Evolutionary conservation across 495 filamentous ascomycete species (phyloP), one percentile per base, ranked within the genome.

Genomic region (Staphylotrichum longicolle): DNA sequence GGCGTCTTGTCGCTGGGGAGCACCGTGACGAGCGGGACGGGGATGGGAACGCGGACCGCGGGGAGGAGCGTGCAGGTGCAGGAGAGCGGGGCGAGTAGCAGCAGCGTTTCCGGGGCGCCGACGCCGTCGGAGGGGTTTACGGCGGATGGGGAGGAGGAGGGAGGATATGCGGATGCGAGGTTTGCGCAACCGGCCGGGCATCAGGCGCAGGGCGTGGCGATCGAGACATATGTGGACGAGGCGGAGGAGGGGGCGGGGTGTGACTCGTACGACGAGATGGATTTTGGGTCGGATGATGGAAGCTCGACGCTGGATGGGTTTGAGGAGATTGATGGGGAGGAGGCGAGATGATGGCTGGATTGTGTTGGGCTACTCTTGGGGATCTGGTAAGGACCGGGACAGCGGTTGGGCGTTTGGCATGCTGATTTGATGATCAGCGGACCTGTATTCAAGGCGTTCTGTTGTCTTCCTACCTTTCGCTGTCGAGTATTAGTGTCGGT

Each of bases 41-140:
- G 20, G 20, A 27, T 27, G 20, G 20, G 20, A 27, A 15, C 53
- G 5, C 10, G 11, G 10, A 20, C 57, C n/a, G 58, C 57, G 30
- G 57, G 61, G 15, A 56, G 67, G 10, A 71, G 71, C 46, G 15
- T 74, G 42, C 59, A 62, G n/a, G 72, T 60, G 7, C 61, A 75
- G 37, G 66, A 66, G 41, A 71, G 70, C 48, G 60, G 63, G 10
- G 61, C 60, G 8, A 63, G 60, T n/a, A 15, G 32, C 27, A 46
- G 39, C 12, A 53, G 40, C 4, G 15, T 48, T 10, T 46, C 34
- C 55, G 7, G n/a, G 27, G 35, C 37, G 30, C 56, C 47, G 10
- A 48, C 63, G 34, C 40, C 15, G 12, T 68, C 66, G 3, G 72
- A 73, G 44, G 12, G 40, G 37, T 73, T 70, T 34, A 58, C 58